Base-by-base conservation (phyloP, 225 moss, liverwort and hornwort species). In the Climacium dendroides region DNA sequence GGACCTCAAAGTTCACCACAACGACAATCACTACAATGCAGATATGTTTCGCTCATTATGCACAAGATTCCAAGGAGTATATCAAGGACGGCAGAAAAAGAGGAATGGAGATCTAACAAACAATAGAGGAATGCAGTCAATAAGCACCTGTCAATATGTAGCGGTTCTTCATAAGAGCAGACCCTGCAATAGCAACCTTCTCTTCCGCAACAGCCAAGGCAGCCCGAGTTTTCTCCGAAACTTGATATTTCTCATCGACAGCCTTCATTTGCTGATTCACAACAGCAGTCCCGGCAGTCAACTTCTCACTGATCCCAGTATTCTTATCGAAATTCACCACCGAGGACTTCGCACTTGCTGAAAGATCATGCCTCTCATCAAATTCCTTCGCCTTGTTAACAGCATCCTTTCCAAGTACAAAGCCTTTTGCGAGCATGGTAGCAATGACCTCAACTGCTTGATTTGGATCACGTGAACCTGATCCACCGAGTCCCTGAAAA, bases 171-270 rank as follows among this genome's bases (percentile, higher is more conserved):
- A 98, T 92, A 32, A 98, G 91, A 65, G 91, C 97, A 84, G 97
- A 96, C 87, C 98, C 93, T 24, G 98, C 98, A 82, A 86, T 91
- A 82, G 92, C 94, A 70, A 96, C 97, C 84, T 91, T 95, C 93
- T 97, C 95, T 88, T 97, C 98, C 14, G 98, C 98, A 65, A 95
- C 96, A 75, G 98, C 96, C 7, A 97, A 91, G 29, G 92, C 98
- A 58, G 95, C 95, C 84, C 94, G 94, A 55, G 98, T 98, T 85
- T 95, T 98, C 69, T 94, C 98, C 32, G 95, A 96, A 74, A 98
- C 97, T 86, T 97, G 97, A 76, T 90, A 98, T 90, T 94, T 98
- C 80, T 98, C 95, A 92, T 98, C 98, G 20, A 98, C 96, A 66
- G 94, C 96, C 90, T 91, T 97, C 70, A 98, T 79, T 87, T 97